phyloP scores from a whole-genome alignment of 345 rosid genomes.

The Isatis tinctoria region DNA sequence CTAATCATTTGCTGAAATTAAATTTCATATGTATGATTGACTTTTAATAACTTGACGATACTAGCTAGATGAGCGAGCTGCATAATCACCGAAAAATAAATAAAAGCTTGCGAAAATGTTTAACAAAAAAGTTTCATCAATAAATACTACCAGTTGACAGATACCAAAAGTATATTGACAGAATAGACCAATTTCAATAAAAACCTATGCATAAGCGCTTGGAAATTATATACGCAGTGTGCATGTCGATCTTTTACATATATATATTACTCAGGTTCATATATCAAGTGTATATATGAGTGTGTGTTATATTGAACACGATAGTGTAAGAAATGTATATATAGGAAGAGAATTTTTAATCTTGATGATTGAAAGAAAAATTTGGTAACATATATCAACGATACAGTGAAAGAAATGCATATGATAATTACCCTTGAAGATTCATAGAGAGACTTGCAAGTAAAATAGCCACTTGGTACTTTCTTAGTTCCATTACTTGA shows the following conservation, averaged over 20 bases:
- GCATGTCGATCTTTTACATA: neutral
- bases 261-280: neutral
- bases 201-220: neutral
- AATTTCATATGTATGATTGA: neutral
- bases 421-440: slow-evolving; percentile 22
- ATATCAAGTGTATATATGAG: neutral
- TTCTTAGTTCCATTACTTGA: slow-evolving; percentile 10
- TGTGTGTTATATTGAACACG: neutral
- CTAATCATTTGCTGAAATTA: neutral
- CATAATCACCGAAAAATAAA: neutral
- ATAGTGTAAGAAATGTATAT: neutral
- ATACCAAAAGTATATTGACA: neutral
- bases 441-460: slow-evolving; percentile 25
- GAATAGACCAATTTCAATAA: neutral
- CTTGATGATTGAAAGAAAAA: neutral
- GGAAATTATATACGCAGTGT: neutral
- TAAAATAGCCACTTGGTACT: slow-evolving; percentile 13
- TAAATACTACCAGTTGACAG: neutral
- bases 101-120: neutral
- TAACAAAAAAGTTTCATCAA: neutral
- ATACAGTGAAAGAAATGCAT: neutral
- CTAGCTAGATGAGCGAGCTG: neutral
- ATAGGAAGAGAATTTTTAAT: neutral
- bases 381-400: neutral
- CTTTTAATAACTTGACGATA: neutral